These are phyloP conservation scores for Candida anglica DNA, from an alignment of 805 yeast genomes.

Conservation along the genomic window DNA sequence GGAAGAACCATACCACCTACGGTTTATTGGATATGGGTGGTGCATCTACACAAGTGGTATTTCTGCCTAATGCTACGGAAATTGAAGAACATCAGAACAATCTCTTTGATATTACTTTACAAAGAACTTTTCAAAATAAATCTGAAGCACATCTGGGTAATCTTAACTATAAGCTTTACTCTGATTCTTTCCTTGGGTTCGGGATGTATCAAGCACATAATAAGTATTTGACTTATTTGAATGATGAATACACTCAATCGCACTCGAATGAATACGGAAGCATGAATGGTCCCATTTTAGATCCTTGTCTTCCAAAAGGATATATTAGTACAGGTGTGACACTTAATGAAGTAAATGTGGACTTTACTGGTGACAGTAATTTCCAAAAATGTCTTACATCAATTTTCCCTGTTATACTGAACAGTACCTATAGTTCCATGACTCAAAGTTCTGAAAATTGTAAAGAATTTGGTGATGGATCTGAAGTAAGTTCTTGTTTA, in stretches of 20 bases:
- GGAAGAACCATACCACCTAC: constrained; percentile 44
- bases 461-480: constrained; percentile 24
- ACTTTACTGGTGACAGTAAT: constrained; percentile 51
- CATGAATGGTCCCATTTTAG: constrained; percentile 31
- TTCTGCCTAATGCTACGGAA: constrained; percentile 51
- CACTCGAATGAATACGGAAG: constrained; percentile 11
- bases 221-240: constrained; percentile 39
- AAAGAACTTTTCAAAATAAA: constrained; percentile 20
- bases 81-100: constrained; percentile 41
- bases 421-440: constrained; percentile 20
- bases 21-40: constrained; percentile 66
- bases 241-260: constrained; percentile 14
- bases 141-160: constrained; percentile 7
- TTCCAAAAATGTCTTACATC: constrained; percentile 44
- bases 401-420: constrained; percentile 43
- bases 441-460: constrained; percentile 20
- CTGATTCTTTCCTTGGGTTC: constrained; percentile 56
- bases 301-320: constrained; percentile 58
- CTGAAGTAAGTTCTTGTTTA: constrained; percentile 43
- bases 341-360: constrained; percentile 23
- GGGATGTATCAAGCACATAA: constrained; percentile 57
- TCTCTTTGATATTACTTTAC: constrained; percentile 42
- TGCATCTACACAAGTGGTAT: constrained; percentile 62
- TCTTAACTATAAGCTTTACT: constrained; percentile 40
- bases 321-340: constrained; percentile 18